Conservation (phyloP, 202 grass and related monocot genomes). For the Digitaria exilis region DNA sequence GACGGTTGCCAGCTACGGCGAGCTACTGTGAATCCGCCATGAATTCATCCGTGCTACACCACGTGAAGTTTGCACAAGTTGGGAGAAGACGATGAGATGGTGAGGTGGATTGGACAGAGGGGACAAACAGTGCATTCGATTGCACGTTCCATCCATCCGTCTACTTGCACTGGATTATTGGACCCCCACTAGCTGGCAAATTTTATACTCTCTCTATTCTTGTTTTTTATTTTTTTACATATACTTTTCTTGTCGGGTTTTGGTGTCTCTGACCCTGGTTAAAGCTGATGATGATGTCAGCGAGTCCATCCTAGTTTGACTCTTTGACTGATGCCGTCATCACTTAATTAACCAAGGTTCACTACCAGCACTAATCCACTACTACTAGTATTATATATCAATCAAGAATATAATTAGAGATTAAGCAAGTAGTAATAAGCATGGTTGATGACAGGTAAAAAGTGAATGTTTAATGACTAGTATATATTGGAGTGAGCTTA, state of each 20-base stretch:
- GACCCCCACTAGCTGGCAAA: too few species aligned
- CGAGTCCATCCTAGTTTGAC: slow-evolving; percentile 31
- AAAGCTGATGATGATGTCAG: neutral
- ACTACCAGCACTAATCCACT: neutral
- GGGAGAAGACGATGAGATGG: neutral
- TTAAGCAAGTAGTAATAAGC: neutral
- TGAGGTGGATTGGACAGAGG: neutral
- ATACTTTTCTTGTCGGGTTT: neutral
- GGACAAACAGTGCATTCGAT: neutral
- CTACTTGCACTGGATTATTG: slow-evolving; percentile 27
- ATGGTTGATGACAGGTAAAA: neutral
- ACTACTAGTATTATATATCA: neutral
- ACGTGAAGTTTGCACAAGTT: slow-evolving; percentile 29
- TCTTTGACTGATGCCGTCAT: neutral
- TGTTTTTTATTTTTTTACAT: too few species aligned
- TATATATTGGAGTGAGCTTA: neutral
- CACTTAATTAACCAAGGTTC: neutral
- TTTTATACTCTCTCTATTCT: too few species aligned
- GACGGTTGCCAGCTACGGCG: neutral
- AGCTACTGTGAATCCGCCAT: neutral
- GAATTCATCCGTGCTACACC: neutral
- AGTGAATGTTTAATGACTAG: neutral
- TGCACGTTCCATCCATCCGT: neutral
- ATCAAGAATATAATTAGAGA: neutral
- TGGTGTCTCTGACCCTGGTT: neutral